A percentile compares a stretch with the other conserved stretches of the same genome.
phyloP scores from a whole-genome alignment of 176 grass and related monocot species.

The Puya raimondii region DNA sequence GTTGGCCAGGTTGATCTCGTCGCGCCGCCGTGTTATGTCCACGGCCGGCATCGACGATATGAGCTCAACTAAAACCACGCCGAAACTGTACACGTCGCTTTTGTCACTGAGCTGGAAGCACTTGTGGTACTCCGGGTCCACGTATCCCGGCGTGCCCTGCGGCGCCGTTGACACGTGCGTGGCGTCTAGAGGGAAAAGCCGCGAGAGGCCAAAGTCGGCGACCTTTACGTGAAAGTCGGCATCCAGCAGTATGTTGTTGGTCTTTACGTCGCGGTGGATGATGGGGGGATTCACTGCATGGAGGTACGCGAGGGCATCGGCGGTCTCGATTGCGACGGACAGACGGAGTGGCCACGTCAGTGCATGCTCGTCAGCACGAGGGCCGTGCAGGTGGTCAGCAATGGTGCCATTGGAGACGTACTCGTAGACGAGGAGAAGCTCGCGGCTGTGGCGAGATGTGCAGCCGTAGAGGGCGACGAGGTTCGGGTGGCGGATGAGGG shows the following conservation, averaged over 20 bases:
- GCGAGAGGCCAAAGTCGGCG: constrained; percentile 86
- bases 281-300: constrained; percentile 71
- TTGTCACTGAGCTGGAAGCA: constrained; percentile 90
- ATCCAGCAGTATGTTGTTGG: constrained; percentile 83
- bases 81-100: constrained; percentile 92
- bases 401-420: constrained; percentile 78
- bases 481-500: constrained; percentile 69
- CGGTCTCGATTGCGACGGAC: constrained; percentile 65
- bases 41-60: constrained; percentile 85
- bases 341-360: constrained; percentile 78
- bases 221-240: constrained; percentile 76
- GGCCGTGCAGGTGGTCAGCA: constrained; percentile 82
- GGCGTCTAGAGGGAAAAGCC: constrained; percentile 69
- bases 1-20: constrained; percentile 77
- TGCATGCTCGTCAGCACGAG: constrained; percentile 33
- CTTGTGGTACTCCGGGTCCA: constrained; percentile 90
- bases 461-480: constrained; percentile 86
- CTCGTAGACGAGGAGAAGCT: constrained; percentile 90
- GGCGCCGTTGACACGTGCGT: constrained; percentile 86
- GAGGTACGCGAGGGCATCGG: constrained; percentile 68
- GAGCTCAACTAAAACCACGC: constrained; percentile 74
- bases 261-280: constrained; percentile 91
- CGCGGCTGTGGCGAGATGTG: constrained; percentile 65
- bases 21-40: constrained; percentile 52
- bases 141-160: constrained; percentile 86